Conservation (phyloP, 1,284 basidiomycete species). For the Rhodotorula sp. region DNA sequence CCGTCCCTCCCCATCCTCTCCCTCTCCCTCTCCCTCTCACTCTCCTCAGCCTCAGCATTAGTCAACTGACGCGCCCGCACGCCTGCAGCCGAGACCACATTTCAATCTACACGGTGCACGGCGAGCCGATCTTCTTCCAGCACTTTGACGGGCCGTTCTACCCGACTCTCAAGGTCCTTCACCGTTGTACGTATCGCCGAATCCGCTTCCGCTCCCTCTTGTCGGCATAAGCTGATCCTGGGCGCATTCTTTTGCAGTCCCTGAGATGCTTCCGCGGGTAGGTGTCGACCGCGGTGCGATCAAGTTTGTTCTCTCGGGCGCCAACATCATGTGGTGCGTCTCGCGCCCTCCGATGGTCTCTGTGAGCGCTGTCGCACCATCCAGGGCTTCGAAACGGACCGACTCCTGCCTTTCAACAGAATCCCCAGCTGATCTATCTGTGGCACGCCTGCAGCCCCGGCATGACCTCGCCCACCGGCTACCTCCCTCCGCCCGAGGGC, state of each 20-base stretch:
- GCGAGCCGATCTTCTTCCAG: slow-evolving; percentile 91
- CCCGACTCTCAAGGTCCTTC: slow-evolving; percentile 83
- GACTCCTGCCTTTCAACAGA: not conserved
- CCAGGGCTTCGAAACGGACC: not conserved
- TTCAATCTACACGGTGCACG: slow-evolving; percentile 84
- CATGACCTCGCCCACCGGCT: slow-evolving; percentile 85
- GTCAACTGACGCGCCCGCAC: too few species aligned
- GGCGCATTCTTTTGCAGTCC: slow-evolving; percentile 62
- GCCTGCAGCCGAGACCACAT: slow-evolving; percentile 83
- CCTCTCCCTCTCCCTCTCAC: not conserved
- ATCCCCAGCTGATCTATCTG: too few species aligned
- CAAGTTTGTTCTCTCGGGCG: slow-evolving; percentile 83
- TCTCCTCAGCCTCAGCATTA: too few species aligned
- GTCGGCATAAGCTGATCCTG: not conserved
- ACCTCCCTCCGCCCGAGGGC: slow-evolving; percentile 72
- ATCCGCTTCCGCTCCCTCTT: not conserved
- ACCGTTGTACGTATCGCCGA: slow-evolving; percentile 71
- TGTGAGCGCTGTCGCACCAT: too few species aligned
- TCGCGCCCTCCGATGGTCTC: not conserved
- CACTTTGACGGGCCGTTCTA: slow-evolving; percentile 93
- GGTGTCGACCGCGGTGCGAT: slow-evolving; percentile 96
- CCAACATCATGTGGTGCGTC: slow-evolving; percentile 55
- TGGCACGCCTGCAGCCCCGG: slow-evolving; percentile 71
- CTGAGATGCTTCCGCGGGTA: slow-evolving; percentile 82
- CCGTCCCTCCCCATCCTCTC: slow-evolving; percentile 51